Conservation (phyloP, 371 early-diverging fungal genomes). For the Mortierella sp. region DNA sequence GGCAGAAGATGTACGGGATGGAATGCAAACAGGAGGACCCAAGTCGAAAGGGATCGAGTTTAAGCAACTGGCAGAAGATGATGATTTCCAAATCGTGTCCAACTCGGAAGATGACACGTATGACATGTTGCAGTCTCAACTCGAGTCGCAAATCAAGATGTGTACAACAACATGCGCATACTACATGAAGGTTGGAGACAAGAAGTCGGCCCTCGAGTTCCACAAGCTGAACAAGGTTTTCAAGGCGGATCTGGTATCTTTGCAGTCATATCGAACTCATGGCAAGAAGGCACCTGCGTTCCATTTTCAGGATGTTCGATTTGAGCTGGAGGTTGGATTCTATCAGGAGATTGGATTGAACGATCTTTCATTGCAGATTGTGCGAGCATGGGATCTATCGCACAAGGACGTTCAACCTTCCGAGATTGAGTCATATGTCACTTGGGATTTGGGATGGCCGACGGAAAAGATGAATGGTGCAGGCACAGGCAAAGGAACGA, state of each 20-base stretch:
- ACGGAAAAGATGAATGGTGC: constrained; percentile 67
- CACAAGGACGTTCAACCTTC: constrained; percentile 61
- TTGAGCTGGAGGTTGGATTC: constrained; percentile 64
- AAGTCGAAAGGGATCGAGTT: constrained; percentile 30
- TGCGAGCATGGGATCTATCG: constrained; percentile 65
- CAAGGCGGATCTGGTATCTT: constrained; percentile 65
- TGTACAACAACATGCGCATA: constrained; percentile 70
- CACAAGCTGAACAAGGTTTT: constrained; percentile 68
- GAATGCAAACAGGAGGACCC: constrained; percentile 5
- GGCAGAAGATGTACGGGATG: constrained; percentile 33
- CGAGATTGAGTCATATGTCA: constrained; percentile 73
- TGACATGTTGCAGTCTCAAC: constrained; percentile 62
- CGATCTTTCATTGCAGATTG: constrained; percentile 73
- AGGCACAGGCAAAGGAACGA: constrained; percentile 73
- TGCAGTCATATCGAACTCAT: constrained; percentile 59
- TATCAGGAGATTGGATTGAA: constrained; percentile 68
- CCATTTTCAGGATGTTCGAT: constrained; percentile 71
- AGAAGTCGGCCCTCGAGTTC: constrained; percentile 58
- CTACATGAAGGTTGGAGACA: constrained; percentile 54
- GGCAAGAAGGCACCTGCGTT: constrained; percentile 60
- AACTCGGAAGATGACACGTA: constrained; percentile 50
- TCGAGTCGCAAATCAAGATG: constrained; percentile 70
- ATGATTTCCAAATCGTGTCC: constrained; percentile 48
- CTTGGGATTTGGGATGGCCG: constrained; percentile 83
- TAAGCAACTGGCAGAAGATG: constrained; percentile 28